Percentiles rank a stretch among this genome's conserved stretches.
phyloP scores from a whole-genome alignment of 1,284 basidiomycete genomes.

The Pascua guehoae region DNA sequence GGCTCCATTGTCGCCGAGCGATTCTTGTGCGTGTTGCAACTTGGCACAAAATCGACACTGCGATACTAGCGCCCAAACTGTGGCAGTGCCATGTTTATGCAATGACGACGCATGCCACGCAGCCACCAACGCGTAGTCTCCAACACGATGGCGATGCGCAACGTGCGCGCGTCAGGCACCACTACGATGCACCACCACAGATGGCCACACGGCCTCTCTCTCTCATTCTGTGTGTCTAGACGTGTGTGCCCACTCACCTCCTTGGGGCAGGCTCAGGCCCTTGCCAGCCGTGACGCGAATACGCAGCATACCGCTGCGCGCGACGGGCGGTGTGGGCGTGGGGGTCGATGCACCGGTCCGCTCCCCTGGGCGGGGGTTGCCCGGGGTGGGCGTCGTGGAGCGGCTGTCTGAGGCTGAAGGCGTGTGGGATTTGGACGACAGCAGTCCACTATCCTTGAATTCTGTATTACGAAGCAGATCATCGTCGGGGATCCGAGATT shows the following conservation, averaged over 20 bases:
- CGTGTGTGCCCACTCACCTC: conserved; percentile 36
- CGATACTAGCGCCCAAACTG: too few relatives aligned
- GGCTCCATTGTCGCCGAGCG: too few relatives aligned
- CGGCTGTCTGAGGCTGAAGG: conserved; percentile 34
- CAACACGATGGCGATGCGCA: background rate
- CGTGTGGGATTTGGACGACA: conserved; percentile 30
- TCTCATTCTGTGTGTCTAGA: too few relatives aligned
- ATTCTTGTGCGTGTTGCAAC: too few relatives aligned
- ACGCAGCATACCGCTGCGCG: conserved; percentile 55
- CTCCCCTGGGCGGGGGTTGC: conserved; percentile 43
- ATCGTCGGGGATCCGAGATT: too few relatives aligned
- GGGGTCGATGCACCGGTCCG: conserved; percentile 1
- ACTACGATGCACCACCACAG: background rate
- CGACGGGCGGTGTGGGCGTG: conserved; percentile 41
- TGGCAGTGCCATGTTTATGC: background rate
- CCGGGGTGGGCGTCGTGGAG: conserved; percentile 49
- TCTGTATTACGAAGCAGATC: conserved; percentile 26
- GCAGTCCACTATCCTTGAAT: conserved; percentile 46
- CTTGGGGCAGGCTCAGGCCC: conserved; percentile 53
- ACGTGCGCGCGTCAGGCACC: background rate
- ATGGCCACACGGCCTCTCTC: too few relatives aligned
- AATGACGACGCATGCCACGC: too few relatives aligned
- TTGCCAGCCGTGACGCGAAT: conserved; percentile 58
- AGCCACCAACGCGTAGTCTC: background rate
- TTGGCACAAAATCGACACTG: too few relatives aligned